Base-by-base conservation (phyloP, 169 alveolate genomes). In the Cryptosporidium bovis region DNA sequence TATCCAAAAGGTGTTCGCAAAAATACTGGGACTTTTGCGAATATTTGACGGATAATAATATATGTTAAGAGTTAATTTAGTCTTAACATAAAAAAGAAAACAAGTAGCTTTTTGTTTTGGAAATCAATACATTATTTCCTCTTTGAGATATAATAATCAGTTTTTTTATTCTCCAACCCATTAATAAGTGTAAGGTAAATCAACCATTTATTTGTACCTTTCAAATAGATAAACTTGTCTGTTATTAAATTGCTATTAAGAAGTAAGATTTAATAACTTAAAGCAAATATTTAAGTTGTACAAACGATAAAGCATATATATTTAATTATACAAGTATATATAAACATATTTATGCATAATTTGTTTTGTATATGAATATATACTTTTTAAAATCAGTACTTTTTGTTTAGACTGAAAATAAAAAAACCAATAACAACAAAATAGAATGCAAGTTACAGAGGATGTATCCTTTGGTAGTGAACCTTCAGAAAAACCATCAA, bases 1-100 rank as follows among this genome's bases (percentile, higher is more conserved):
- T 15, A 27, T 50, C 65, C 65, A 8, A n/a, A 20, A 27, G 18
- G 65, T 67, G 65, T 50, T 24, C 2, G 44, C 82, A 51, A 67
- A 67, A 67, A 67, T 50, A 67, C 82, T 67, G 82, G 65, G 82
- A 50, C 33, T 51, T 51, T 67, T 67, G 82, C 44, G 50, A 40
- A 40, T 36, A 67, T 50, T 66, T 50, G 33, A 67, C 50, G 82
- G 65, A 40, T 65, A 31, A 4, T 40, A 40, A 8, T 40, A 40
- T 40, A 40, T 40, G 0, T 40, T 40, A 40, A 40, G 48, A 0
- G 4, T 40, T 40, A 40, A 40, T 40, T 40, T 40, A 6, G 10
- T 40, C 10, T 40, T 8, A 40, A 40, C 48, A 8, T 6, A 40
- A 8, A 8, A 8, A 40, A 40, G 10, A 40, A 3, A 40, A 40